Percentiles rank a stretch among this genome's conserved stretches.
Conservation (phyloP, 768 basidiomycete species). For the Leccinum uliginosum region DNA sequence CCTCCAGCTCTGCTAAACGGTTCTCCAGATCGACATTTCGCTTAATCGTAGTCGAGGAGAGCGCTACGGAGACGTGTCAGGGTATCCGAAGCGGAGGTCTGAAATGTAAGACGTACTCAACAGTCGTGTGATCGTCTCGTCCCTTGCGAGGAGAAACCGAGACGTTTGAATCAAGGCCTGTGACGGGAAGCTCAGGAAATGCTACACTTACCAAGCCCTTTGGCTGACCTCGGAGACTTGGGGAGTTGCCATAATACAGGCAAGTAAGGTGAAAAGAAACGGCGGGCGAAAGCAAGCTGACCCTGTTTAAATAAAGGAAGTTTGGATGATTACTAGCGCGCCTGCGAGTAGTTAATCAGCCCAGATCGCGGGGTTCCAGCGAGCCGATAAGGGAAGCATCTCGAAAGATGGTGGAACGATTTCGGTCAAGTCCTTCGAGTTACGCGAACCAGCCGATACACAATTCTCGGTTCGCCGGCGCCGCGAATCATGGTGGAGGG, state of each 20-base stretch:
- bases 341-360: conserved; percentile 48
- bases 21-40: conserved; percentile 61
- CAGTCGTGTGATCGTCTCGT: conserved; percentile 59
- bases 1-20: conserved; percentile 62
- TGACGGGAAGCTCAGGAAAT: conserved; percentile 6
- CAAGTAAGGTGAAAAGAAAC: conserved; percentile 31
- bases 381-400: conserved; percentile 31
- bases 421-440: conserved; percentile 21
- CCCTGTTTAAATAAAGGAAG: conserved; percentile 37
- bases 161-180: conserved; percentile 17
- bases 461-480: conserved; percentile 20
- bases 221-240: conserved; percentile 56
- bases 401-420: conserved; percentile 18
- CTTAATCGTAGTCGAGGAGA: conserved; percentile 60
- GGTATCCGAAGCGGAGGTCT: background rate
- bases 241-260: conserved; percentile 50
- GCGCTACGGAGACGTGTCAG: conserved; percentile 38
- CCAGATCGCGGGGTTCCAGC: conserved; percentile 53
- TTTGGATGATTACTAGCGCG: conserved; percentile 24
- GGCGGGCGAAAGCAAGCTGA: conserved; percentile 19
- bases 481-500: conserved; percentile 25
- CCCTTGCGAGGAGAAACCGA: conserved; percentile 42
- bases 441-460: conserved; percentile 25
- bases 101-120: conserved; percentile 41
- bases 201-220: conserved; percentile 55